These are phyloP conservation scores for Geoglossum cookeanum DNA, from an alignment of 2,329 filamentous ascomycete species.

Conservation along the genomic window DNA sequence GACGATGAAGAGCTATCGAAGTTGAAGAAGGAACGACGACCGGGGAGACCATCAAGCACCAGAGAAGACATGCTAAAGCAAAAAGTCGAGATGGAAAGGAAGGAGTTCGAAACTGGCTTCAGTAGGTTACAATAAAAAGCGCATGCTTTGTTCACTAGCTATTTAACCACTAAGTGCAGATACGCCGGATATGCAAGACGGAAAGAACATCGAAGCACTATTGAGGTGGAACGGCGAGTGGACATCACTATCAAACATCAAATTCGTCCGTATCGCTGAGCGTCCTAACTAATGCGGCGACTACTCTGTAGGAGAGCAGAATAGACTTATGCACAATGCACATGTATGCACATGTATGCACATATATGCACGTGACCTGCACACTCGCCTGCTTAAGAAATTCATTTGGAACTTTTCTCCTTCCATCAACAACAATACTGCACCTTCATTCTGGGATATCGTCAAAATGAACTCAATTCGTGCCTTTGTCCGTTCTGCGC, in stretches of 20 bases:
- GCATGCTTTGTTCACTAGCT: background rate
- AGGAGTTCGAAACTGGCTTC: constrained; percentile 70
- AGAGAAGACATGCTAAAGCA: constrained; percentile 61
- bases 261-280: constrained; percentile 52
- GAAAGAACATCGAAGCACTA: constrained; percentile 44
- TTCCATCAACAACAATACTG: background rate
- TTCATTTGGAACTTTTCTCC: background rate
- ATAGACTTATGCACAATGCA: background rate
- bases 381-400: background rate
- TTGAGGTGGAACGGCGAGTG: constrained; percentile 68
- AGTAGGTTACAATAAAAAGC: constrained; percentile 28
- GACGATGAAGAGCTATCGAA: constrained; percentile 50
- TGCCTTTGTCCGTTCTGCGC: constrained; percentile 25
- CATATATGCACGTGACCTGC: background rate
- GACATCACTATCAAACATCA: constrained; percentile 56
- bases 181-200: constrained; percentile 55
- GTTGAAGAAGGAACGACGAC: constrained; percentile 48
- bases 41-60: constrained; percentile 59
- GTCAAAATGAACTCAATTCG: constrained; percentile 26
- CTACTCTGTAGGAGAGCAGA: background rate
- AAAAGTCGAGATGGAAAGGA: constrained; percentile 49
- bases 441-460: background rate
- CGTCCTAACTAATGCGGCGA: background rate
- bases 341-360: background rate
- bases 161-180: constrained; percentile 24